Evolutionary conservation across 352 stramenopile species (phyloP), one percentile per base, ranked within the genome.

Genomic region (Globisporangium middletonii): DNA sequence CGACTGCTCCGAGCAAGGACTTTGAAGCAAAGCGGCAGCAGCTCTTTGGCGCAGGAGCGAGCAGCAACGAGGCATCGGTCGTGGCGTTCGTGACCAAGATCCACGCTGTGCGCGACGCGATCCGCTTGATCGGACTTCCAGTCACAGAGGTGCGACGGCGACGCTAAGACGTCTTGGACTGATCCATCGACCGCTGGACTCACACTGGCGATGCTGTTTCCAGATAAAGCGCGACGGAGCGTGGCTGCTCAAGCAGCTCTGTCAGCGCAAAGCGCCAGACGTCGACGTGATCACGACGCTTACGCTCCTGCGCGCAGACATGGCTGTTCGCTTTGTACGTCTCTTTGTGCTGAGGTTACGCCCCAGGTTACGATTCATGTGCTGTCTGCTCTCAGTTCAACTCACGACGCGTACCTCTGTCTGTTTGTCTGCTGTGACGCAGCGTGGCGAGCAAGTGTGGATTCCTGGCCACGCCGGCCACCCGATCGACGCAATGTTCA

Each of bases 381-480:
- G 28, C n/a, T 12, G 0, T 48, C 15, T 26, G 43, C 19, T 13
- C 13, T 27, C 1, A 5, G n/a, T 5, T 5, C 2, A 23, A 19
- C 18, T 8, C 38, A 33, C 9, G 8, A 12, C 15, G 50, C 41
- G 49, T 47, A 7, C 18, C 2, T 67, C 19, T 48, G 30, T 35
- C 30, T 38, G 33, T 7, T 9, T 38, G 33, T 38, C 33, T 27
- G 13, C 23, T 47, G 0, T n/a, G 11, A 11, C 51, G 46, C 61
- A 92, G 80, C 79, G 82, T 60, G 86, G 79, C 0, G 76, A 89
- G 55, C 83, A 95, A 72, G 70, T 93, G 5, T 94, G 83, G 83
- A 92, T 95, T 43, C 49, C 63, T 50, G 71, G 83, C 2, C 63
- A 86, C 33, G 50, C 79, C 30, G 63, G 65, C 41, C 77, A 94